Evolutionary conservation across 345 rosid genomes (phyloP), one percentile per base, ranked within the genome.

Genomic region (Euphorbia peplus): DNA sequence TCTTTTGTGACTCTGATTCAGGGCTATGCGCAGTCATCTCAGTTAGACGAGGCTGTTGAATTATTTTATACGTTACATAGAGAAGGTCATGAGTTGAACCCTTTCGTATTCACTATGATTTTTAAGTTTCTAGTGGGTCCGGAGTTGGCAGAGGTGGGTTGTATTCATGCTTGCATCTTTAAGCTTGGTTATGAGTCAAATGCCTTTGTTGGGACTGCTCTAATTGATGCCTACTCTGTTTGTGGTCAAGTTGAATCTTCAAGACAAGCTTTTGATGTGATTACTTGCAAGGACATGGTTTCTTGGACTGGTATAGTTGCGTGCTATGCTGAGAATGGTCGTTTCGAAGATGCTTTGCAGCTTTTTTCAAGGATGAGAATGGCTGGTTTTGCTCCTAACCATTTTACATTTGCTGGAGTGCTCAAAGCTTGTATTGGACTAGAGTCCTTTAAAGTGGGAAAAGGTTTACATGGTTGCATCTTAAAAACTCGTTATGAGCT

Each of bases 71-170:
- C 81, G 85, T 56, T 89, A 79, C 86, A 82, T 61, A 70, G 83
- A 66, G 96, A 89, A 29, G 91, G 96, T 21, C 90, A 88, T 57
- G 87, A 82, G 84, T 88, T 95, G 63, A 95, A 82, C 73, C 88
- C 89, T 0, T 86, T 90, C 73, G 95, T 76, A 26, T 88, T 95
- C 61, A 86, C 93, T 37, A 78, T 93, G 0, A 63, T 86, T 76
- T 80, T 88, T 81, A 95, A 90, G 65, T 66, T 80, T 75, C 76
- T 88, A 16, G 90, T 82, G n/a, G 56, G 70, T 51, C 60, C 81
- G 77, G 90, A 83, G 18, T 73, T 77, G 70, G 82, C 84, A 4
- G 89, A 87, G 62, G 51, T 80, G 68, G 79, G 71, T 62, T 68
- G 80, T 73, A 32, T 88, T 61, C 96, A 91, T 83, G 80, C 95